phyloP scores from a whole-genome alignment of 352 stramenopile genomes.

The Pythium sukuiense region DNA sequence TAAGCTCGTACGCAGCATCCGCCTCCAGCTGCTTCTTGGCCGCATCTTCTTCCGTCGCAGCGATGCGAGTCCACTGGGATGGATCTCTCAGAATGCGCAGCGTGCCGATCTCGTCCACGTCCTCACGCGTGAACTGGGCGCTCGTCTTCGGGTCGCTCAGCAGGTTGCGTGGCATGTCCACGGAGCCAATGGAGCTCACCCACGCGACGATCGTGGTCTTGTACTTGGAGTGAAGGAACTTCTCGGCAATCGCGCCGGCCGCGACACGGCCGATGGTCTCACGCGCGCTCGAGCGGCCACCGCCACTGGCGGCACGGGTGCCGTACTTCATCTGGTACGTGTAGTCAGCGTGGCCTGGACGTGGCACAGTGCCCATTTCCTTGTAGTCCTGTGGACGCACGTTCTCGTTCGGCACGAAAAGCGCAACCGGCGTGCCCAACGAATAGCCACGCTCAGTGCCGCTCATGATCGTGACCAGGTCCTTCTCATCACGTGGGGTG shows the following conservation, averaged over 20 bases:
- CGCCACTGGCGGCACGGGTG: conserved; percentile 95
- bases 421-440: conserved; percentile 95
- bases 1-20: conserved; percentile 69
- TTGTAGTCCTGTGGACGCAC: conserved; percentile 96
- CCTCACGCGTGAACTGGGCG: conserved; percentile 70
- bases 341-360: conserved; percentile 96
- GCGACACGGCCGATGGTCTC: conserved; percentile 99
- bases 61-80: conserved; percentile 55
- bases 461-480: conserved; percentile 96
- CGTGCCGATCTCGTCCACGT: conserved; percentile 80
- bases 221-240: conserved; percentile 94
- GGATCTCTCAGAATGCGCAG: conserved; percentile 81
- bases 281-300: conserved; percentile 93
- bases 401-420: conserved; percentile 98
- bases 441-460: conserved; percentile 94
- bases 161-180: conserved; percentile 79
- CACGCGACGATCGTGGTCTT: conserved; percentile 88
- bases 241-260: conserved; percentile 95
- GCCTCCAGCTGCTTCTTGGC: conserved; percentile 51
- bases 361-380: conserved; percentile 92
- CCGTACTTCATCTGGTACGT: conserved; percentile 99
- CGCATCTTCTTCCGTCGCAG: conserved; percentile 31
- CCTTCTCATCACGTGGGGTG: conserved; percentile 97
- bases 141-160: conserved; percentile 67
- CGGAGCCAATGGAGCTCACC: conserved; percentile 84